These are phyloP conservation scores for Mycena latifolia DNA, from an alignment of 768 basidiomycete species.

Conservation along the genomic window DNA sequence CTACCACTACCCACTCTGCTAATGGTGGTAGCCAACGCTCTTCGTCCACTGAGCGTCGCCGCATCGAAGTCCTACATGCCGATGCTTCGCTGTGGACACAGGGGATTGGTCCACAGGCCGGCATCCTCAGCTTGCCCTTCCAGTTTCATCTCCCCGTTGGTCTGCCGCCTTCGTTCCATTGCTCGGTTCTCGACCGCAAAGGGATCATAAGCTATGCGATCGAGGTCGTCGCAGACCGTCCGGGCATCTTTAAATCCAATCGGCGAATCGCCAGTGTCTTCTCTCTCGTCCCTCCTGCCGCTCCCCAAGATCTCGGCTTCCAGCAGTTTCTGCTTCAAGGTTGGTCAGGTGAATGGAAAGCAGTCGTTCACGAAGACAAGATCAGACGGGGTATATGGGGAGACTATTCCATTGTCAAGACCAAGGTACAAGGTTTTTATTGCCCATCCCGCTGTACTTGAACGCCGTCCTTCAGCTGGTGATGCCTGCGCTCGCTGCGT, in stretches of 20 bases:
- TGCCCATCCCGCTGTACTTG: neutral
- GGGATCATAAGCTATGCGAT: slow-evolving; percentile 23
- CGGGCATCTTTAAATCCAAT: slow-evolving; percentile 19
- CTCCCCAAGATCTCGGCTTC: slow-evolving; percentile 3
- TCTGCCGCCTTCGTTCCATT: slow-evolving; percentile 28
- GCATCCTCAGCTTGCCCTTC: slow-evolving; percentile 20
- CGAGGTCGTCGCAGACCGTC: slow-evolving; percentile 23
- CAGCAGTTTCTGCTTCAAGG: slow-evolving; percentile 9
- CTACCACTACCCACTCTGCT: neutral
- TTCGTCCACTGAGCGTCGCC: slow-evolving; percentile 10
- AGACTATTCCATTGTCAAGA: slow-evolving; percentile 19
- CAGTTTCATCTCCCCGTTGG: slow-evolving; percentile 14
- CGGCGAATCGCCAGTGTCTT: slow-evolving; percentile 18
- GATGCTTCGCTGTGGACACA: slow-evolving; percentile 17
- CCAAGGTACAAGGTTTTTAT: slow-evolving; percentile 2
- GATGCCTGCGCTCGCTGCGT: slow-evolving; percentile 16
- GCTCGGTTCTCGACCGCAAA: neutral
- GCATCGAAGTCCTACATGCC: slow-evolving; percentile 8
- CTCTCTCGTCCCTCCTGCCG: slow-evolving; percentile 14
- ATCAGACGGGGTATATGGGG: slow-evolving; percentile 27
- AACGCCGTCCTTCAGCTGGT: slow-evolving; percentile 8
- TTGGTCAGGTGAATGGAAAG: slow-evolving; percentile 20
- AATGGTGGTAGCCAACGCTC: neutral
- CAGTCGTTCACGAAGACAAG: slow-evolving; percentile 14
- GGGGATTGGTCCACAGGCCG: neutral